Conservation (phyloP, 2,329 filamentous ascomycete species). For the Geosmithia morbida region DNA sequence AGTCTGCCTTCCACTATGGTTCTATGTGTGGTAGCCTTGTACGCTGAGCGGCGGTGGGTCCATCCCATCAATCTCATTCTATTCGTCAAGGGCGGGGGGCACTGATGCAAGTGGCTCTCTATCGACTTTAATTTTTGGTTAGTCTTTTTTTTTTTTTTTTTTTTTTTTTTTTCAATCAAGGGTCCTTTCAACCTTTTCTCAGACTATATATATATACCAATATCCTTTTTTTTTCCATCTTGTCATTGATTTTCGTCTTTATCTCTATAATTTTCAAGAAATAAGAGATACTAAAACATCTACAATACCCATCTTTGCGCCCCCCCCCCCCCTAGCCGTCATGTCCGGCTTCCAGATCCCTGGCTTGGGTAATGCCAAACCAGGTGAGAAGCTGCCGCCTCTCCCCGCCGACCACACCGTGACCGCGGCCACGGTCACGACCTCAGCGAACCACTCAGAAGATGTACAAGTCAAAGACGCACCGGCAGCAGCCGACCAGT, state of each 20-base stretch:
- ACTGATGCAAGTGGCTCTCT: background rate
- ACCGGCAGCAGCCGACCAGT: background rate
- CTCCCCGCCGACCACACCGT: slow-evolving; percentile 17
- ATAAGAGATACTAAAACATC: background rate
- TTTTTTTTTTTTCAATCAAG: background rate
- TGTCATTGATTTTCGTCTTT: background rate
- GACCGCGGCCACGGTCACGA: slow-evolving; percentile 3
- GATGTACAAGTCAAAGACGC: slow-evolving; percentile 8
- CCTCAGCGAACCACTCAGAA: slow-evolving; percentile 4
- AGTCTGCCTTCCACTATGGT: no score
- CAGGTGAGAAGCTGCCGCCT: slow-evolving; percentile 24
- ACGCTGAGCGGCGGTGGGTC: background rate
- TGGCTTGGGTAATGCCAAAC: slow-evolving; percentile 25
- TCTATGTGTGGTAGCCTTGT: no score
- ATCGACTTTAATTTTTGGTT: background rate
- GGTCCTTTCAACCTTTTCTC: background rate
- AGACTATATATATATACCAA: background rate
- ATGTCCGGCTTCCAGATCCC: slow-evolving; percentile 30
- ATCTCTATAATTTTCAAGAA: background rate
- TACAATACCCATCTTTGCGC: background rate
- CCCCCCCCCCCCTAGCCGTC: background rate
- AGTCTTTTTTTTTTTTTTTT: background rate
- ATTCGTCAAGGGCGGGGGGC: background rate
- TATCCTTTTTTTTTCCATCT: background rate
- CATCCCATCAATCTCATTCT: background rate